Conservation (phyloP, 768 basidiomycete species). For the Suillus subalutaceus region DNA sequence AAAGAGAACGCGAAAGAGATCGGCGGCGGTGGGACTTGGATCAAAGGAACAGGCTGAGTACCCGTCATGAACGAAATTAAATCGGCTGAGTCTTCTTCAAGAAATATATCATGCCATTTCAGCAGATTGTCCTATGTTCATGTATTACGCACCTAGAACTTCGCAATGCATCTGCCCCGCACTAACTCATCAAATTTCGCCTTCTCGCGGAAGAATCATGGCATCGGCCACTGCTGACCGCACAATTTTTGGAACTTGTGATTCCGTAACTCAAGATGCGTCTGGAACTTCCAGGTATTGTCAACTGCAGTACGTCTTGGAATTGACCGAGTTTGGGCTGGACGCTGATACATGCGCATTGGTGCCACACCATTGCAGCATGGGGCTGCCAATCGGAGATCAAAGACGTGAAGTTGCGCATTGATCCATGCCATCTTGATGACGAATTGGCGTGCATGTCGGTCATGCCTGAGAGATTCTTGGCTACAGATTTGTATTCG, state of each 20-base stretch:
- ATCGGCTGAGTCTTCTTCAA: neutral
- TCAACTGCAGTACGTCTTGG: constrained; percentile 1
- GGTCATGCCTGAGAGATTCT: constrained; percentile 6
- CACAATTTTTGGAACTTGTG: constrained; percentile 20
- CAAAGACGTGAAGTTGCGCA: neutral
- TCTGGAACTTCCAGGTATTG: constrained; percentile 15
- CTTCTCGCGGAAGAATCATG: constrained; percentile 15
- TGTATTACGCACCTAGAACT: constrained; percentile 9
- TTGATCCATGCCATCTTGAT: constrained; percentile 1
- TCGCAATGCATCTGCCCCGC: constrained; percentile 7
- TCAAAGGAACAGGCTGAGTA: constrained; percentile 38
- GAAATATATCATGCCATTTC: constrained; percentile 14
- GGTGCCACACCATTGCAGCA: constrained; percentile 4
- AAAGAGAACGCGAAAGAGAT: constrained; percentile 42
- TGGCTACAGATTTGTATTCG: neutral
- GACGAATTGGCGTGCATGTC: constrained; percentile 3
- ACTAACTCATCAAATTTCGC: constrained; percentile 8
- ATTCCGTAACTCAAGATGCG: constrained; percentile 21
- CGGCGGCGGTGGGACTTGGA: constrained; percentile 57
- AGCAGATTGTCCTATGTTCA: constrained; percentile 12
- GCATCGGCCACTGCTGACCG: constrained; percentile 11
- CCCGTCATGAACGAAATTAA: constrained; percentile 26
- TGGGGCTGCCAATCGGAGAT: neutral
- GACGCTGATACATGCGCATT: neutral
- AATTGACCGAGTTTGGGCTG: neutral